These are phyloP conservation scores for Botrytis tulipae DNA, from an alignment of 2,329 filamentous ascomycete species.

Conservation along the genomic window DNA sequence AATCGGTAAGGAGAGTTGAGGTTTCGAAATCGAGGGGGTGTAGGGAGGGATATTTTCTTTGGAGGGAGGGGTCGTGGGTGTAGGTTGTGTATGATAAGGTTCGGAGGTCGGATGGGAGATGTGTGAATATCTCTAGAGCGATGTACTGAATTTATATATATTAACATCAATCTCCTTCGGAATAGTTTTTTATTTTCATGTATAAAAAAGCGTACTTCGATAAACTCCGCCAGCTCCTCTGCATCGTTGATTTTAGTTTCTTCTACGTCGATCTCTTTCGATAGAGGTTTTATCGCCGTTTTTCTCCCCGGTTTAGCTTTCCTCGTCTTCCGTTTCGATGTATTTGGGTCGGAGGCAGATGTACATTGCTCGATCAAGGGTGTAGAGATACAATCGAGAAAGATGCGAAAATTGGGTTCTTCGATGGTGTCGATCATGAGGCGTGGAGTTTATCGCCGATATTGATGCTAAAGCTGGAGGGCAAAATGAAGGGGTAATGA, in stretches of 20 bases:
- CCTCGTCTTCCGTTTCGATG: conserved; percentile 41
- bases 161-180: neutral
- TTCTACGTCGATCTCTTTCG: conserved; percentile 2
- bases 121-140: conserved; percentile 64
- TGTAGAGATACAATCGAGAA: conserved; percentile 72
- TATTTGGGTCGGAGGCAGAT: conserved; percentile 41
- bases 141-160: conserved; percentile 57
- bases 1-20: conserved; percentile 45
- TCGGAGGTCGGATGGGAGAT: conserved; percentile 60
- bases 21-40: conserved; percentile 45
- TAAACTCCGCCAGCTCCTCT: conserved; percentile 75
- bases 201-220: conserved; percentile 39
- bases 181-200: too few species aligned
- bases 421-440: conserved; percentile 34
- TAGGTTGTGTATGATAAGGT: conserved; percentile 59
- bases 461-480: neutral
- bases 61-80: conserved; percentile 49
- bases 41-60: conserved; percentile 51
- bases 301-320: conserved; percentile 25
- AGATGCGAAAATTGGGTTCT: conserved; percentile 61
- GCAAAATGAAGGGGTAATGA: neutral
- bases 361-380: conserved; percentile 63
- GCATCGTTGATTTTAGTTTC: conserved; percentile 28
- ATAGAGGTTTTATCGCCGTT: conserved; percentile 29
- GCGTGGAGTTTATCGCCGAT: neutral